Conservation (phyloP, 2,329 filamentous ascomycete species). For the Chaetomiaceae sp. region DNA sequence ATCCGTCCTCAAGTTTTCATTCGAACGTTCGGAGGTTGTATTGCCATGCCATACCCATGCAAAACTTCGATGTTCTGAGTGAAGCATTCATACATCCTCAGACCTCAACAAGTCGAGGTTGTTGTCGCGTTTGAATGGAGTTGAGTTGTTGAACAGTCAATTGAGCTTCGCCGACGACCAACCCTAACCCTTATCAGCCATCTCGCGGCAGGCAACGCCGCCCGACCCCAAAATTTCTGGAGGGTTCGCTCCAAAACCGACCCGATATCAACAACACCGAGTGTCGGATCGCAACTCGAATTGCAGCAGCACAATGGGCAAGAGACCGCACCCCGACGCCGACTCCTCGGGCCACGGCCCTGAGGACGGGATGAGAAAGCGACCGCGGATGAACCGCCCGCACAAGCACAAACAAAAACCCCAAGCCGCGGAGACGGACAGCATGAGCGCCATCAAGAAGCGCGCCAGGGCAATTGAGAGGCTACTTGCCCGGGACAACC, state of each 20-base stretch:
- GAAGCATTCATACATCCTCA: too few relatives aligned
- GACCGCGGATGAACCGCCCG: slow-evolving; percentile 27
- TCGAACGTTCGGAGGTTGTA: neutral
- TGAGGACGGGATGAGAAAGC: slow-evolving; percentile 27
- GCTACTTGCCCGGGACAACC: slow-evolving; percentile 52
- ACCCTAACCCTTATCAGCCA: slow-evolving; percentile 21
- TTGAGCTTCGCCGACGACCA: neutral
- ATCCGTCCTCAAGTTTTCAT: slow-evolving; percentile 5
- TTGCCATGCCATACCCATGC: neutral
- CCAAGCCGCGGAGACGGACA: slow-evolving; percentile 42
- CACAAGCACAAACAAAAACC: slow-evolving; percentile 35
- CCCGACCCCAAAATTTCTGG: slow-evolving; percentile 10
- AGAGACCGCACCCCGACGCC: slow-evolving; percentile 28
- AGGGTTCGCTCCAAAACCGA: neutral
- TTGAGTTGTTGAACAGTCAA: too few relatives aligned
- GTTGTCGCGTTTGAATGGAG: too few relatives aligned
- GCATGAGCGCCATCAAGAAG: slow-evolving; percentile 63
- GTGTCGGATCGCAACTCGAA: neutral
- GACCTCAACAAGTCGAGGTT: neutral
- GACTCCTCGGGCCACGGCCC: slow-evolving; percentile 18
- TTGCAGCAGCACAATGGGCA: slow-evolving; percentile 26
- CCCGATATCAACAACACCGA: neutral
- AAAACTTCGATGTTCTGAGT: neutral
- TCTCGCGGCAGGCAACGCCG: neutral
- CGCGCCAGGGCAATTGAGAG: slow-evolving; percentile 66